These are phyloP conservation scores for Saturnispora ahearnii DNA, from an alignment of 805 yeast species.

Conservation along the genomic window DNA sequence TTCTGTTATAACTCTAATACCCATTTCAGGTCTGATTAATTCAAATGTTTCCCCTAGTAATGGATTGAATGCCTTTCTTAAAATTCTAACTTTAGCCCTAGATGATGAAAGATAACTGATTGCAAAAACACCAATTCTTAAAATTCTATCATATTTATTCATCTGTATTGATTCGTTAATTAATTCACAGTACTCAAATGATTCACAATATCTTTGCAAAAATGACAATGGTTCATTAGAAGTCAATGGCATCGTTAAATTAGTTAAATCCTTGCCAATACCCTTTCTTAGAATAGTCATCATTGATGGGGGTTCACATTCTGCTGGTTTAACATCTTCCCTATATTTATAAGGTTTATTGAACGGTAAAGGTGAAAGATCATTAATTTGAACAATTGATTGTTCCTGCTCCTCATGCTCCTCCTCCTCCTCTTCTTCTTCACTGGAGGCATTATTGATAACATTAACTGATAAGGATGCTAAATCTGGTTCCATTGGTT, in stretches of 20 bases:
- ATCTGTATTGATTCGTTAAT: conserved; percentile 46
- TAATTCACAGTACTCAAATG: conserved; percentile 64
- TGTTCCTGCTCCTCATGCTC: not conserved
- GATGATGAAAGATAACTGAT: conserved; percentile 61
- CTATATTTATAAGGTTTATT: conserved; percentile 41
- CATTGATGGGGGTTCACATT: conserved; percentile 71
- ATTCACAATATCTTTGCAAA: conserved; percentile 71
- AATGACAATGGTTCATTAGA: conserved; percentile 86
- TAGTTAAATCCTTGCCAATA: conserved; percentile 82
- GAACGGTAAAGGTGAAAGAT: conserved; percentile 64
- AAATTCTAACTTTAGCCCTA: conserved; percentile 64
- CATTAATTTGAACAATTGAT: conserved; percentile 14
- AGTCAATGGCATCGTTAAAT: conserved; percentile 89
- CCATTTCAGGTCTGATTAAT: conserved; percentile 74
- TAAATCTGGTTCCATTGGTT: not conserved
- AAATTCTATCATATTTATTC: conserved; percentile 47
- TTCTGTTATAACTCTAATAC: conserved; percentile 67
- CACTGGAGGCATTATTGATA: not conserved
- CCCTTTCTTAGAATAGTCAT: conserved; percentile 75
- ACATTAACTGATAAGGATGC: not conserved
- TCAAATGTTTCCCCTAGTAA: conserved; percentile 90
- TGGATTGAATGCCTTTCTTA: conserved; percentile 92
- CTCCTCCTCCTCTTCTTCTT: not conserved
- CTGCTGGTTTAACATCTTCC: conserved; percentile 47
- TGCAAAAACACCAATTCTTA: conserved; percentile 76